Evolutionary conservation across 2,329 filamentous ascomycete species (phyloP).

Genomic region (Xylariales sp.): DNA sequence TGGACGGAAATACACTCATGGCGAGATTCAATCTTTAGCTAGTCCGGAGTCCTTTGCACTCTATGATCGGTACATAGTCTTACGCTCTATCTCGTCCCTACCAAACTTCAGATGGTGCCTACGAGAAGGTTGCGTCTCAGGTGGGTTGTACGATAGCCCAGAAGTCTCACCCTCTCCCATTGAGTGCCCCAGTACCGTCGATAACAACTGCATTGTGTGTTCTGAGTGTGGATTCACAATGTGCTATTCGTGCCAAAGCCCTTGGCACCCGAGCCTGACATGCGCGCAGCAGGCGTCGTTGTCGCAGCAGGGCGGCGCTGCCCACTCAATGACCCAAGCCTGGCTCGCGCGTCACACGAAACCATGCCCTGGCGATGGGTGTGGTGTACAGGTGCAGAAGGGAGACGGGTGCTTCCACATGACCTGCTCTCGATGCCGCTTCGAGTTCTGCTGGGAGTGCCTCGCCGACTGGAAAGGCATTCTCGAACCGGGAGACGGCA

Average conservation of each 20-base stretch:
- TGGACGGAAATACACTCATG: constrained; percentile 6
- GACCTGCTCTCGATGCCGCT: constrained; percentile 10
- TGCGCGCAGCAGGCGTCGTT: constrained; percentile 15
- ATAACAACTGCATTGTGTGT: constrained; percentile 16
- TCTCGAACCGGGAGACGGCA: constrained; percentile 5
- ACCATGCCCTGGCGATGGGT: constrained; percentile 14
- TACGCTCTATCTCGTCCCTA: constrained; percentile 8
- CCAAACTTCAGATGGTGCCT: constrained; percentile 19
- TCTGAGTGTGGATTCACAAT: constrained; percentile 18
- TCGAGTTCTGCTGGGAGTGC: constrained; percentile 24
- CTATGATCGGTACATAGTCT: constrained; percentile 11
- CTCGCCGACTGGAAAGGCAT: constrained; percentile 17
- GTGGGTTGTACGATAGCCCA: constrained; percentile 16
- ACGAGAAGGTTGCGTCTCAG: constrained; percentile 14
- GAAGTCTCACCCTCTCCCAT: too few relatives aligned
- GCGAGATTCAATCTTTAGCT: constrained; percentile 9
- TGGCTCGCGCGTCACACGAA: constrained; percentile 20
- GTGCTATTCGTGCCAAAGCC: constrained; percentile 20
- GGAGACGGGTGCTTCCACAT: constrained; percentile 13
- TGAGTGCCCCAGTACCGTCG: too few relatives aligned
- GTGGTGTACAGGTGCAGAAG: constrained; percentile 17
- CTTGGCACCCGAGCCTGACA: constrained; percentile 19
- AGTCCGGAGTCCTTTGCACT: constrained; percentile 6
- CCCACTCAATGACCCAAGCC: constrained; percentile 8
- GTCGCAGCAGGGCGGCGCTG: neutral